These are phyloP conservation scores for Rachicladosporium sp. DNA, from an alignment of 2,329 filamentous ascomycete genomes.

Conservation along the genomic window DNA sequence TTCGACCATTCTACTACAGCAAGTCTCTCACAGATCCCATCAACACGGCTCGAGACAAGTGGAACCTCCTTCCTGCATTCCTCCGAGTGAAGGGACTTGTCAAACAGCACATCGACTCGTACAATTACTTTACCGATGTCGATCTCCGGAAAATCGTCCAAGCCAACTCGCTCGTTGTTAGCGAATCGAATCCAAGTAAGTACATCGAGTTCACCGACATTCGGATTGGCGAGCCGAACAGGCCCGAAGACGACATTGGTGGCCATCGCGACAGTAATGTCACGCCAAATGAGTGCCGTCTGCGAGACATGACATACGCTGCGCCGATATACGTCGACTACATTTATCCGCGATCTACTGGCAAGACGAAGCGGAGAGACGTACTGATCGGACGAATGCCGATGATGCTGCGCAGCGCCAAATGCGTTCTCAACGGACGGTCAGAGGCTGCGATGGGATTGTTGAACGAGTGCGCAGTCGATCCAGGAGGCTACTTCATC, in stretches of 20 bases:
- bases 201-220: constrained; percentile 64
- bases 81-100: constrained; percentile 93
- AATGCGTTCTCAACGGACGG: constrained; percentile 74
- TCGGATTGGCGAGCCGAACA: constrained; percentile 68
- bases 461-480: constrained; percentile 89
- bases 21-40: constrained; percentile 58
- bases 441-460: constrained; percentile 79
- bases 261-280: constrained; percentile 54
- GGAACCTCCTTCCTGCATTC: constrained; percentile 93
- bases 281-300: constrained; percentile 89
- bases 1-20: constrained; percentile 58
- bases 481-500: constrained; percentile 96
- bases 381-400: constrained; percentile 83
- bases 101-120: constrained; percentile 97
- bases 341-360: constrained; percentile 71
- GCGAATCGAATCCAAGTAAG: constrained; percentile 85
- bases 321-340: constrained; percentile 91
- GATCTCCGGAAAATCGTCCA: constrained; percentile 95
- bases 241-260: constrained; percentile 61
- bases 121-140: constrained; percentile 95
- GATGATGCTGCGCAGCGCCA: constrained; percentile 92
- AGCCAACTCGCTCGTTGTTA: constrained; percentile 76
- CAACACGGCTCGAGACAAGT: constrained; percentile 73
- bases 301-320: constrained; percentile 96
- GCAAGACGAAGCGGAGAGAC: constrained; percentile 57